Evolutionary conservation across 768 basidiomycete genomes (phyloP), one percentile per base, ranked within the genome.

Genomic region (Panellus pusillus): DNA sequence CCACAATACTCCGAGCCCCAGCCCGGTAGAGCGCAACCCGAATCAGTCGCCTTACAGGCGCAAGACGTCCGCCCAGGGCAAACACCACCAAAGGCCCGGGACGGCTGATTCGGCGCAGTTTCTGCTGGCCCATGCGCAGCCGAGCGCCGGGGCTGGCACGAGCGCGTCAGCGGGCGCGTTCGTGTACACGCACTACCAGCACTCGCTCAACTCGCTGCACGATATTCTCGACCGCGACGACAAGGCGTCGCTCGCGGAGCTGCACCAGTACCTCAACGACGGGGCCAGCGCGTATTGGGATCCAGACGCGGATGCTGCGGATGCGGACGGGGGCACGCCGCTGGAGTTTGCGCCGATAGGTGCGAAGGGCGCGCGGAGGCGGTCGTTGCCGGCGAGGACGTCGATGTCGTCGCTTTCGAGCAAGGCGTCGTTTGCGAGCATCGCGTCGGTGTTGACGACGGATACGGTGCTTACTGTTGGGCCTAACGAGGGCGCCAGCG

Each of bases 211-310:
- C 57, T 91, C 91, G n/a, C 72, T 93, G 52, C 74, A 80, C 52
- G 88, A 90, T 63, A 91, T 93, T 55, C 74, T 93, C 32, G 88
- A 91, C 65, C 74, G 86, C 61, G 90, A 92, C 62, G 91, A 93
- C 65, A 78, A 76, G 56, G 80, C 78, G 61, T 89, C 87, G 3
- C 79, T 93, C 6, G 81, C 83, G 4, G 86, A 89, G 64, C 76
- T 91, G 11, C 87, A 91, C 65, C 79, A 84, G 60, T 84, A 84
- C 66, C 74, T 91, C 38, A 81, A 77, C 43, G 71, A 68, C 28
- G 66, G 31, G 36, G 6, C 18, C 11, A 65, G 14, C 7, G 14
- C 32, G 32, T 35, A 35, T 35, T 35, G 32, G 32, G 32, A 35
- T 35, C 32, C 64, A 6, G 36, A 48, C 50, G 9, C 52, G 55